phyloP scores from a whole-genome alignment of 805 yeast species.

The Myxozyma sirexii region DNA sequence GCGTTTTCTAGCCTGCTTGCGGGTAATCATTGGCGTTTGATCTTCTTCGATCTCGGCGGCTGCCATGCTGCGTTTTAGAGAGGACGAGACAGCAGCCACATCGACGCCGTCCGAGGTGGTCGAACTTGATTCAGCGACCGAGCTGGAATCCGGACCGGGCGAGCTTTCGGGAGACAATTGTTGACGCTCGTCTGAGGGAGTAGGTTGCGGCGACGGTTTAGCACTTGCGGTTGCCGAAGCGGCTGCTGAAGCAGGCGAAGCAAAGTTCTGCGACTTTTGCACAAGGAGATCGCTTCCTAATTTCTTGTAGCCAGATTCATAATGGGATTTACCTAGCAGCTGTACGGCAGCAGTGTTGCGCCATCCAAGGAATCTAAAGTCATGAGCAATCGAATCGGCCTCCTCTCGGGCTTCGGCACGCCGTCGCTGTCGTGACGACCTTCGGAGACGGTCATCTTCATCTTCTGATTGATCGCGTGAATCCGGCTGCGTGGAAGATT shows the following conservation, averaged over 20 bases:
- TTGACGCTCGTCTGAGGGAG: background rate
- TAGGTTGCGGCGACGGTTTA: slow-evolving; percentile 8
- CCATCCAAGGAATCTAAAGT: slow-evolving; percentile 23
- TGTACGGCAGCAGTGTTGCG: slow-evolving; percentile 20
- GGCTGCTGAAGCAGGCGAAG: slow-evolving; percentile 18
- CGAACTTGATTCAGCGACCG: background rate
- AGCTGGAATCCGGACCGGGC: background rate
- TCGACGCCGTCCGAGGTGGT: background rate
- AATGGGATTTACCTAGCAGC: slow-evolving; percentile 25
- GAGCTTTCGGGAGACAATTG: slow-evolving; percentile 6
- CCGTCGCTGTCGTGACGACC: slow-evolving; percentile 26
- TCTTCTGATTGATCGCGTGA: slow-evolving; percentile 15
- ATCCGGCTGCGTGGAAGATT: background rate
- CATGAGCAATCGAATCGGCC: slow-evolving; percentile 1
- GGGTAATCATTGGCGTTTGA: background rate
- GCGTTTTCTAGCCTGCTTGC: background rate
- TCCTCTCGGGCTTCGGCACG: slow-evolving; percentile 4
- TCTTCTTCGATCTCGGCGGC: background rate
- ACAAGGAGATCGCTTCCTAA: slow-evolving; percentile 10
- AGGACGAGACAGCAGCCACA: background rate
- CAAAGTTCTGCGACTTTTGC: slow-evolving; percentile 9
- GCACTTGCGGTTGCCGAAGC: slow-evolving; percentile 10
- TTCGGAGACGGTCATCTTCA: slow-evolving; percentile 19
- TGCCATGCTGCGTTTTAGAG: background rate
- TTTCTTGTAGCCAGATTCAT: slow-evolving; percentile 23